Base-by-base conservation (phyloP, 208 protist species). In the Trichomonas tenax region DNA sequence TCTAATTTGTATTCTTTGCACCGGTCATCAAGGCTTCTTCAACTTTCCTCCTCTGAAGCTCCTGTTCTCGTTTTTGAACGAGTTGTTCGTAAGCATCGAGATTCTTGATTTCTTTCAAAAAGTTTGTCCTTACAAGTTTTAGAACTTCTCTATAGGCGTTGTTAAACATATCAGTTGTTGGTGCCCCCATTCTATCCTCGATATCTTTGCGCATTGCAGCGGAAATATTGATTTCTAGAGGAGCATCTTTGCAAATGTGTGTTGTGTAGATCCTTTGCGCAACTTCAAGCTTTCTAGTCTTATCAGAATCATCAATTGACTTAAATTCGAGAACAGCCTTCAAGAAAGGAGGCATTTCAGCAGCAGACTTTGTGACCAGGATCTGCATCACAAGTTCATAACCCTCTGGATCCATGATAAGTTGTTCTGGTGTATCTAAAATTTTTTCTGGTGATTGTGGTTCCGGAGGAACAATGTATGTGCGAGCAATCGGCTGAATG, bases 161-260 rank as follows among this genome's bases (percentile, higher is more conserved):
- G 31, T 93, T 93, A 51, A 93, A 93, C 17, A 93, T 34, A 51
- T 93, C 86, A 38, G 15, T 93, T 58, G 86, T 93, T 93, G 86
- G 86, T 17, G 2, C 11, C n/a, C 21, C 17, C 11, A 93, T 41
- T 17, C 86, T 48, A 14, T 3, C 15, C 9, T 48, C 44, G 44
- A 93, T 51, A 93, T 93, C 86, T 6, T 34, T 38, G 0, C 41
- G 21, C 86, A 93, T 93, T 40, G 40, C 40, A 51, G 40, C 86
- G 15, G 86, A 38, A 38, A 93, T 48, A 44, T 93, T 93, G 4
- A 48, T 58, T 93, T 93, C 40, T 31, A 26, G 44, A 17, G 17
- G 26, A 51, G 44, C 14, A 38, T 44, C 86, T 48, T 23, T 23
- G 41, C 31, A 48, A 1, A 93, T 51, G 51, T 51, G 44, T 38